Evolutionary conservation across 495 filamentous ascomycete species (phyloP).

Genomic region (Tuber aestivum): DNA sequence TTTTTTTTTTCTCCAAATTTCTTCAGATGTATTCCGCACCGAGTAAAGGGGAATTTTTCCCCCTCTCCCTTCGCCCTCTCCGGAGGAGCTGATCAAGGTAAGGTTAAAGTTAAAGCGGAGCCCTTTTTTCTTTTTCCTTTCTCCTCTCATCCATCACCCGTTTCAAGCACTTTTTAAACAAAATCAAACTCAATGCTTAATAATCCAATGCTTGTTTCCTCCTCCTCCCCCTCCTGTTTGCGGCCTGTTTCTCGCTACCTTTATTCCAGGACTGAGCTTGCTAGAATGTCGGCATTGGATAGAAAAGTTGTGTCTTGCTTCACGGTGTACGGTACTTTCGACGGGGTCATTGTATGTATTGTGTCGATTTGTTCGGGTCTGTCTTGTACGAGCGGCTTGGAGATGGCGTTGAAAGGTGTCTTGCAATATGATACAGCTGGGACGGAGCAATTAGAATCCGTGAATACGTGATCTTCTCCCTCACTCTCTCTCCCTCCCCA

Average conservation of each 20-base stretch:
- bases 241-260: background rate
- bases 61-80: background rate
- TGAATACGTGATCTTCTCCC: background rate
- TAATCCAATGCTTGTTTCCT: background rate
- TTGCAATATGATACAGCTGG: background rate
- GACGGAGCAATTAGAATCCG: background rate
- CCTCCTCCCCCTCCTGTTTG: background rate
- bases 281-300: background rate
- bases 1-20: background rate
- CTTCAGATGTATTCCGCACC: conserved; percentile 4
- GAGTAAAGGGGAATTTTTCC: conserved; percentile 27
- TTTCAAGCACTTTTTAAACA: background rate
- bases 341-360: background rate
- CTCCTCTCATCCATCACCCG: background rate
- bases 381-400: background rate
- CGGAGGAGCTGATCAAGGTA: background rate
- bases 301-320: background rate
- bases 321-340: background rate
- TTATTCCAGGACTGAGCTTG: background rate
- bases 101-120: conserved; percentile 2
- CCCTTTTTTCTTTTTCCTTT: background rate
- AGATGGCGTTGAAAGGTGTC: background rate
- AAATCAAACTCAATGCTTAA: background rate
- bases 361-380: background rate
- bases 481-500: background rate